A percentile compares a stretch with the other conserved stretches of the same genome.
These are phyloP conservation scores for Penicillium argentinense DNA, from an alignment of 495 filamentous ascomycete genomes.

Conservation along the genomic window DNA sequence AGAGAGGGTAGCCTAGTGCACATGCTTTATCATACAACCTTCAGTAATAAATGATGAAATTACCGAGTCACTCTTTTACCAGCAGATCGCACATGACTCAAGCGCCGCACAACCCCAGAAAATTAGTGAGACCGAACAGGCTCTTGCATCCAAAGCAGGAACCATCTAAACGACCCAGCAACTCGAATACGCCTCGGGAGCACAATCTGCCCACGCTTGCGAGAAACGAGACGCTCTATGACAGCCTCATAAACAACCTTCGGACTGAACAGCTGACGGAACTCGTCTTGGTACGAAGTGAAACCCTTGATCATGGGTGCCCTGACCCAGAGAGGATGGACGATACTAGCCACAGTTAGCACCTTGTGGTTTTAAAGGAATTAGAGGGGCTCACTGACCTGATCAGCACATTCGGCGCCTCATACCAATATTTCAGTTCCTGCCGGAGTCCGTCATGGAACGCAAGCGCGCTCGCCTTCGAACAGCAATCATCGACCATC, in stretches of 20 bases:
- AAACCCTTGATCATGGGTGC: constrained; percentile 56
- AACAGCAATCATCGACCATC: constrained; percentile 53
- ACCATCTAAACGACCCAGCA: background rate
- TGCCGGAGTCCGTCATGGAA: constrained; percentile 43
- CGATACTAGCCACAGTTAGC: constrained; percentile 10
- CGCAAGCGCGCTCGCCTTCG: constrained; percentile 55
- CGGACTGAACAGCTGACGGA: constrained; percentile 49
- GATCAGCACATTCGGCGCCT: constrained; percentile 23
- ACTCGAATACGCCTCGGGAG: constrained; percentile 3
- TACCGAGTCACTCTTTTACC: background rate
- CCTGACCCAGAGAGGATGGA: constrained; percentile 50
- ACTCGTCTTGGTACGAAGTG: constrained; percentile 51
- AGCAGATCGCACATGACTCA: background rate
- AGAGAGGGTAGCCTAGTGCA: too few species aligned
- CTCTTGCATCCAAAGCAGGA: constrained; percentile 18
- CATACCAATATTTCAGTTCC: constrained; percentile 24
- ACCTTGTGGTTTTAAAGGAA: background rate
- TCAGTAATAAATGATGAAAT: background rate
- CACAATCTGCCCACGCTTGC: constrained; percentile 45
- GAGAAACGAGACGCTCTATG: constrained; percentile 51
- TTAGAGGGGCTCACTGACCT: constrained; percentile 18
- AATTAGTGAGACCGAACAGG: constrained; percentile 6
- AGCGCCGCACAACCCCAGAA: constrained; percentile 7
- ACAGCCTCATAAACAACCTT: constrained; percentile 59
- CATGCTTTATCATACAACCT: background rate